phyloP scores from a whole-genome alignment of 148 eudicot genomes.

The Rhododendron simsii region DNA sequence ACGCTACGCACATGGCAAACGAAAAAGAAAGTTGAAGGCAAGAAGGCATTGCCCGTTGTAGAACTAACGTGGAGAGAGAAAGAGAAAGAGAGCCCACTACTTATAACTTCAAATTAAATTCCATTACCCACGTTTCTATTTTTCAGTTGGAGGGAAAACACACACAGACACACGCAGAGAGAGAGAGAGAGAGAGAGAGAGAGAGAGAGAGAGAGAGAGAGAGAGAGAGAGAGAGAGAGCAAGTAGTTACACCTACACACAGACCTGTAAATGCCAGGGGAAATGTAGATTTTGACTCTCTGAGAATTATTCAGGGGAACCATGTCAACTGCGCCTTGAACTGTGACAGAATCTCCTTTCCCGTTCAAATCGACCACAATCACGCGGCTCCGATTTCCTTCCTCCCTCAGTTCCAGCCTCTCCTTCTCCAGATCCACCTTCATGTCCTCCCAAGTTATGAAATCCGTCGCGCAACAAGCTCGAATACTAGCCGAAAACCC shows the following conservation, averaged over 20 bases:
- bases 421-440: constrained; percentile 26
- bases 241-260: neutral
- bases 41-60: neutral
- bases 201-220: neutral
- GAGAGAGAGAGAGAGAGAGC: neutral
- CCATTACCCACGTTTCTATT: constrained; percentile 3
- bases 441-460: constrained; percentile 62
- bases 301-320: constrained; percentile 57
- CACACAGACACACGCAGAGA: neutral
- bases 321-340: constrained; percentile 87
- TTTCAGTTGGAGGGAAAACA: neutral
- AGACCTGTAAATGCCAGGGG: constrained; percentile 90
- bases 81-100: neutral
- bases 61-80: neutral
- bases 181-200: no score
- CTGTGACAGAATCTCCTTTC: constrained; percentile 57
- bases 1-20: neutral
- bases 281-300: constrained; percentile 66
- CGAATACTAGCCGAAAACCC: neutral
- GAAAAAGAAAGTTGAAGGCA: neutral
- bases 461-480: neutral
- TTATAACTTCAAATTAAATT: neutral
- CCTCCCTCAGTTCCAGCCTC: constrained; percentile 1
- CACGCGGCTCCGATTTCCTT: constrained; percentile 12
- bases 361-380: constrained; percentile 75